Percentiles rank a stretch among this genome's conserved stretches.
phyloP scores from a whole-genome alignment of 2,329 filamentous ascomycete genomes.

The Capronia epimyces region DNA sequence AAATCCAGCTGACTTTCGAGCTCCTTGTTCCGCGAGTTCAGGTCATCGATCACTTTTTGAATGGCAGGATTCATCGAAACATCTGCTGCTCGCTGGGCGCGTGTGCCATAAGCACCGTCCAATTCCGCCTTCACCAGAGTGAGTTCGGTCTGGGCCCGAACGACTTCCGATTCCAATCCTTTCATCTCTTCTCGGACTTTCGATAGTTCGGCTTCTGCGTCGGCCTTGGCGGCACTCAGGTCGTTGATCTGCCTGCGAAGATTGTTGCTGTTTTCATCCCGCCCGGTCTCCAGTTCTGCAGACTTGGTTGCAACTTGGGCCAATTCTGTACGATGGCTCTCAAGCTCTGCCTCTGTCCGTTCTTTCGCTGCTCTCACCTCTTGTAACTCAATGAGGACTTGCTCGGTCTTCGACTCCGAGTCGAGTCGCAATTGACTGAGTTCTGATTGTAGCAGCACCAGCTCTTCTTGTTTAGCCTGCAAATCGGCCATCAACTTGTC shows the following conservation, averaged over 20 bases:
- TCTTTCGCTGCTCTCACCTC: conserved; percentile 14
- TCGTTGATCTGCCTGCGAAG: conserved; percentile 27
- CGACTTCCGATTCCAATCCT: conserved; percentile 57
- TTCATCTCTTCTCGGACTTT: conserved; percentile 47
- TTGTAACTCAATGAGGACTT: conserved; percentile 9
- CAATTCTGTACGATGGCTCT: conserved; percentile 12
- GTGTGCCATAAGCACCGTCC: conserved; percentile 85
- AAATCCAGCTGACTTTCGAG: conserved; percentile 45
- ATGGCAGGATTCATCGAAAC: conserved; percentile 53
- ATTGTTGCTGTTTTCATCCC: conserved; percentile 23
- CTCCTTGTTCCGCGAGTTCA: conserved; percentile 46
- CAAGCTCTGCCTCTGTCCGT: conserved; percentile 25
- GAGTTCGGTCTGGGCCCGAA: conserved; percentile 67
- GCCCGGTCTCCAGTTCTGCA: conserved; percentile 4
- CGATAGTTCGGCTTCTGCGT: conserved; percentile 37
- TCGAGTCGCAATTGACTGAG: conserved; percentile 22
- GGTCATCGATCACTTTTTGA: conserved; percentile 55
- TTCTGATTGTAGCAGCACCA: conserved; percentile 30
- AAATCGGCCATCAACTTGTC: conserved; percentile 18
- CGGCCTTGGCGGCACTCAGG: conserved; percentile 29
- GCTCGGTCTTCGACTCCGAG: conserved; percentile 19
- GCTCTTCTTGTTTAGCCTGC: conserved; percentile 30
- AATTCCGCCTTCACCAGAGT: conserved; percentile 89
- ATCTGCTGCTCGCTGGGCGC: conserved; percentile 63
- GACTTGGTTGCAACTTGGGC: conserved; percentile 1